Evolutionary conservation across 2,329 filamentous ascomycete genomes (phyloP).

Genomic region (Mycosphaerella arachidis): DNA sequence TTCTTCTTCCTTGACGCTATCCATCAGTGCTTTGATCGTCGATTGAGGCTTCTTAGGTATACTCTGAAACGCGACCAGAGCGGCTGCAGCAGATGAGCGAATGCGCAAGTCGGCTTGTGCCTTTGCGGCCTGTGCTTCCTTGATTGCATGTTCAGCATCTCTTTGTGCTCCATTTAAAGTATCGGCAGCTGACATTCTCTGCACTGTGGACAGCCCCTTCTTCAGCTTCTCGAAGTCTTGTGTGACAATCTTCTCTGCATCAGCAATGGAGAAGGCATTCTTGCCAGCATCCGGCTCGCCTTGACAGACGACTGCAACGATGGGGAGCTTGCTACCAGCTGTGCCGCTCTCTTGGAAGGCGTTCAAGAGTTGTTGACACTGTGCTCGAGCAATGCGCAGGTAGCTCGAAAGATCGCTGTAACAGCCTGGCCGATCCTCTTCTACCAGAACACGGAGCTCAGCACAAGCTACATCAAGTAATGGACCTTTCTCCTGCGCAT

Average conservation of each 20-base stretch:
- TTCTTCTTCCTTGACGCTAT: constrained; percentile 93
- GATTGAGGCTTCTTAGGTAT: constrained; percentile 90
- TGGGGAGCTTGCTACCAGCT: constrained; percentile 67
- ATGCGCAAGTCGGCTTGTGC: constrained; percentile 79
- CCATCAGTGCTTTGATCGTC: constrained; percentile 96
- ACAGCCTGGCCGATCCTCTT: constrained; percentile 71
- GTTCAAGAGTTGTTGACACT: constrained; percentile 84
- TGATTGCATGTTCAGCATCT: constrained; percentile 66
- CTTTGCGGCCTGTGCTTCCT: constrained; percentile 75
- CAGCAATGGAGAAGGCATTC: constrained; percentile 80
- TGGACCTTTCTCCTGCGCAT: constrained; percentile 39
- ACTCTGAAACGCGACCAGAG: constrained; percentile 78
- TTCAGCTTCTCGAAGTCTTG: constrained; percentile 85
- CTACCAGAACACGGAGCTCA: constrained; percentile 69
- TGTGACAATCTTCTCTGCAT: constrained; percentile 80
- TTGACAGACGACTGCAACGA: constrained; percentile 84
- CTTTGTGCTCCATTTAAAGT: constrained; percentile 73
- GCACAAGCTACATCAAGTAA: constrained; percentile 58
- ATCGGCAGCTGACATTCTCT: constrained; percentile 76
- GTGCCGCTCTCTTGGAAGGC: constrained; percentile 89
- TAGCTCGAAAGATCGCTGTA: constrained; percentile 90
- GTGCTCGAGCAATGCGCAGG: constrained; percentile 81
- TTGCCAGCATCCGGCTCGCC: constrained; percentile 88
- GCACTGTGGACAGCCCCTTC: constrained; percentile 81
- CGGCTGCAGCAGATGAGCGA: constrained; percentile 78